Base-by-base conservation (phyloP, 441 rosid genomes). In the Arabidopsis lyrata region DNA sequence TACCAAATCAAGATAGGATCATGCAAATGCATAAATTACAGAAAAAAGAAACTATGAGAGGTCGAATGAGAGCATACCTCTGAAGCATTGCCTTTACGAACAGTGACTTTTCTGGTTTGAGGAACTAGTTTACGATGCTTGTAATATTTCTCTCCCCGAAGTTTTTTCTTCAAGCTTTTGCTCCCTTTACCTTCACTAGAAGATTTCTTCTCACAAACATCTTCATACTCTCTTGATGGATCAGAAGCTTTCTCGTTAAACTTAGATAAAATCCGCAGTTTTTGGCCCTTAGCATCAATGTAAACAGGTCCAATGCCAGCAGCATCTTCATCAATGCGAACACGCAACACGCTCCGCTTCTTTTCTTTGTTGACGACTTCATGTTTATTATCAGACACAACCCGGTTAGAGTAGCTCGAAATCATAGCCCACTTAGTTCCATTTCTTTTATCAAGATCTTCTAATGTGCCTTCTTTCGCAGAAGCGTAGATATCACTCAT, bases 401-500 rank as follows among this genome's bases (percentile, higher is more conserved):
- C 91, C 18, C 63, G 83, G 31, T 68, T 49, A 42, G 88, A 84
- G 78, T 84, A 73, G 80, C 79, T 84, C 14, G 95, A 81, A 67
- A 83, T 59, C 7, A 84, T 35, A 8, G 88, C 88, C 97, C 97
- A 92, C 78, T 64, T 89, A 60, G 88, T 86, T 61, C 96, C 99
- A 78, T 95, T 95, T 82, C 97, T 90, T 77, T 80, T 67, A 63
- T 95, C 96, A 78, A 95, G 93, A 74, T 95, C 99, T 81, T 95
- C 99, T 59, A 95, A 76, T 3, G 99, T 92, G 85, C 92, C 89
- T 2, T 22, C 72, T 56, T 52, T 78, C 3, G 99, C 95, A 15
- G 92, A 78, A 64, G 80, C 67, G 66, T 95, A 95, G 8, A 95
- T 78, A 70, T 95, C 99, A 74, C 78, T 78, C 92, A 95, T 91